Conservation (phyloP, 495 filamentous ascomycete genomes). For the Immersiella caudata region DNA sequence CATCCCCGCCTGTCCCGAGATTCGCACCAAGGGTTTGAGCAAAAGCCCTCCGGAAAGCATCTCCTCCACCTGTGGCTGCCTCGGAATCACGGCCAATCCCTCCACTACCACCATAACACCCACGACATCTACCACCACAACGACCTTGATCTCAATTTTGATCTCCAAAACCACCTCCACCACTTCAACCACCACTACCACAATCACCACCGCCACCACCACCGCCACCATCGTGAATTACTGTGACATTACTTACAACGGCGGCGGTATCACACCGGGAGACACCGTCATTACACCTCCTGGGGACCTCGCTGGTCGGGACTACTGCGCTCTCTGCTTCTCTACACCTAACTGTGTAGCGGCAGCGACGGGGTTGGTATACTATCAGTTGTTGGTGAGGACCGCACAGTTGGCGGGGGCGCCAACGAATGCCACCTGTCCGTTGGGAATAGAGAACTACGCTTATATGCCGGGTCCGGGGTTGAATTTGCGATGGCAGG, state of each 20-base stretch:
- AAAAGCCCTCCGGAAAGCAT: neutral
- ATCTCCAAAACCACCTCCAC: neutral
- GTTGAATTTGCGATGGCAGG: neutral
- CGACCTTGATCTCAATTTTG: neutral
- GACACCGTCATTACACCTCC: slow-evolving; percentile 5
- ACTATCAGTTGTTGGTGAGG: slow-evolving; percentile 12
- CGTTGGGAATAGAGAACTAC: slow-evolving; percentile 15
- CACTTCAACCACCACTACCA: slow-evolving; percentile 5
- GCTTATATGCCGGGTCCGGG: slow-evolving; percentile 16
- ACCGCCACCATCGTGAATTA: neutral
- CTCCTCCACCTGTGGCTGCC: slow-evolving; percentile 13
- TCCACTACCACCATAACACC: neutral
- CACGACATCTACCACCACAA: slow-evolving; percentile 6
- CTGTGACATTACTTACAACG: slow-evolving; percentile 13
- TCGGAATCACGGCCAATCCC: neutral
- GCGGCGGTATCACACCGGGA: slow-evolving; percentile 2
- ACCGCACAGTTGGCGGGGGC: neutral
- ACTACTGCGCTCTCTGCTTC: slow-evolving; percentile 11
- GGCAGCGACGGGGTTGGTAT: neutral
- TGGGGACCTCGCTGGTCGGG: neutral
- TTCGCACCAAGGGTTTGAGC: neutral
- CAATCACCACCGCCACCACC: neutral
- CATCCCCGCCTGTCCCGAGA: neutral
- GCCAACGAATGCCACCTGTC: slow-evolving; percentile 5
- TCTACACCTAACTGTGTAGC: slow-evolving; percentile 9